phyloP scores from a whole-genome alignment of 352 stramenopile species.

The Phytopythium montanum region DNA sequence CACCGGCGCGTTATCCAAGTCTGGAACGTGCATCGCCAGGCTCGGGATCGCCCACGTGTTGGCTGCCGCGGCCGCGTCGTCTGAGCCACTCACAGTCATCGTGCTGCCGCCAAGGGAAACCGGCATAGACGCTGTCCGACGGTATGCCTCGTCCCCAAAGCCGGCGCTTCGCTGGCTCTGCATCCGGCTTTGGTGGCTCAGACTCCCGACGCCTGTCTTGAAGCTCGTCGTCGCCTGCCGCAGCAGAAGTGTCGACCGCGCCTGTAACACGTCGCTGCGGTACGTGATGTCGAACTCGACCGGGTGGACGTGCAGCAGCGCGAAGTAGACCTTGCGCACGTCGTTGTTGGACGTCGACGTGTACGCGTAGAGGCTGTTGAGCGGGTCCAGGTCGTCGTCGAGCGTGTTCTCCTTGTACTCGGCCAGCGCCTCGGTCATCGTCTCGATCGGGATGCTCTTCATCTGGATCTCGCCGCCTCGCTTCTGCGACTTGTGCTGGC shows the following conservation, averaged over 20 bases:
- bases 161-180: neutral
- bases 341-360: slow-evolving; percentile 66
- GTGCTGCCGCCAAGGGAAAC: slow-evolving; percentile 11
- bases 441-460: slow-evolving; percentile 82
- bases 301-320: slow-evolving; percentile 82
- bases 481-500: slow-evolving; percentile 62
- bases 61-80: slow-evolving; percentile 38
- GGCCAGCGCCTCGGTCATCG: slow-evolving; percentile 62
- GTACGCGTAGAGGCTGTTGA: slow-evolving; percentile 65
- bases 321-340: slow-evolving; percentile 86
- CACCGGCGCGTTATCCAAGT: slow-evolving; percentile 87
- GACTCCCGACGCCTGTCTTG: slow-evolving; percentile 14
- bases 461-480: slow-evolving; percentile 72
- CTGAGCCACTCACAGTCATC: slow-evolving; percentile 16
- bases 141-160: slow-evolving; percentile 24
- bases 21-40: slow-evolving; percentile 83
- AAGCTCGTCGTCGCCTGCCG: slow-evolving; percentile 49
- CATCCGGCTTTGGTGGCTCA: slow-evolving; percentile 4
- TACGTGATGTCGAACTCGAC: slow-evolving; percentile 89
- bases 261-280: slow-evolving; percentile 83
- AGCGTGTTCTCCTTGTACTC: slow-evolving; percentile 80
- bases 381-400: slow-evolving; percentile 74
- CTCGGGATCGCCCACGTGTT: slow-evolving; percentile 81
- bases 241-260: slow-evolving; percentile 48
- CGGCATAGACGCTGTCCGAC: slow-evolving; percentile 32